These are phyloP conservation scores for Russula ochroleuca DNA, from an alignment of 768 basidiomycete species.

Conservation along the genomic window DNA sequence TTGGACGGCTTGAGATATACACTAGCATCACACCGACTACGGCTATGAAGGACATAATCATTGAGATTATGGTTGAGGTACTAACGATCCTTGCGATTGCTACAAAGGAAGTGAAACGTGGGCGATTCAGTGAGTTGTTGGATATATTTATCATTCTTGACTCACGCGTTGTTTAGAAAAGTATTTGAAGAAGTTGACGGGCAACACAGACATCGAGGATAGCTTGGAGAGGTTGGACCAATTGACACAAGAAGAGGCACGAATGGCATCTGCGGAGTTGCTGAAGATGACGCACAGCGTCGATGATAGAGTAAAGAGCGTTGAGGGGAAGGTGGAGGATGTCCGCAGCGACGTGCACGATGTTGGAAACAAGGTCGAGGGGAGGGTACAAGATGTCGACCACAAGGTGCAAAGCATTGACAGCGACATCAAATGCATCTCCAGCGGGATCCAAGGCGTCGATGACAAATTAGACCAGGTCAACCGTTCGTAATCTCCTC, in stretches of 20 bases:
- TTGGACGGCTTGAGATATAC: background rate
- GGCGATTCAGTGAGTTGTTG: background rate
- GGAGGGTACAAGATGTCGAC: background rate
- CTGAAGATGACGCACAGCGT: background rate
- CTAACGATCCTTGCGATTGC: background rate
- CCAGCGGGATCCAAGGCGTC: too few species aligned
- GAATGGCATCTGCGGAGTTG: background rate
- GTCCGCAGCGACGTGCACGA: background rate
- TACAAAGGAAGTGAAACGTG: background rate
- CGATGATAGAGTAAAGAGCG: background rate
- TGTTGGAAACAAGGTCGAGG: background rate
- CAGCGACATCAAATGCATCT: too few species aligned
- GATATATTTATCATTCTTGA: background rate
- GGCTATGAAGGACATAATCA: too few species aligned
- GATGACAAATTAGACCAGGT: background rate
- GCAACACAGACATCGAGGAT: background rate
- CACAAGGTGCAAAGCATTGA: background rate
- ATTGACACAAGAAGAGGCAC: conserved; percentile 1
- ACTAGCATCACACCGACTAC: too few species aligned
- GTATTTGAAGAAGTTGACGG: background rate
- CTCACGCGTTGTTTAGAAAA: background rate
- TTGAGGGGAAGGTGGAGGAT: background rate
- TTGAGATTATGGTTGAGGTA: background rate
- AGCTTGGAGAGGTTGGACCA: background rate
- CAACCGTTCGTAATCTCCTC: background rate